Evolutionary conservation across 2,329 filamentous ascomycete species (phyloP), one percentile per base, ranked within the genome.

Genomic region (Diaporthe capsici): DNA sequence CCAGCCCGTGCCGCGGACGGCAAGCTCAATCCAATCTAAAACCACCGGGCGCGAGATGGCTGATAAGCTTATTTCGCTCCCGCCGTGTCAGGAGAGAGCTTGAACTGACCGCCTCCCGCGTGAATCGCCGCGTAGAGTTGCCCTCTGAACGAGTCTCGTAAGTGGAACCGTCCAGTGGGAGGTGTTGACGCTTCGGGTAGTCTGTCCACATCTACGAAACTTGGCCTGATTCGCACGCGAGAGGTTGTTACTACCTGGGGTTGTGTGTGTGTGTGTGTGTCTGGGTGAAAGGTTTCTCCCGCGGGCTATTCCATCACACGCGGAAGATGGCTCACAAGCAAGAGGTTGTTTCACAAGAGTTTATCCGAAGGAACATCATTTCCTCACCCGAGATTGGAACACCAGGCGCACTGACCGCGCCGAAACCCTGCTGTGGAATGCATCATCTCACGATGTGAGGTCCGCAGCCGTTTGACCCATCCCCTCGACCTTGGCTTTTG

Each of bases 61-160:
- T 60, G 22, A 67, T 75, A 75, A 75, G 73, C 73, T 75, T 75
- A 75, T 67, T 72, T 65, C 34, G 37, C 34, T 63, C 65, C 65
- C 55, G 63, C 60, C 17, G 61, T 70, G 63, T 74, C 65, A 74
- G 44, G 53, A 44, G 20, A 37, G 63, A 70, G 67, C 63, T 71
- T 71, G 58, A 31, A 17, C 61, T 72, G 60, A 55, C 53, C 63
- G 39, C 42, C 42, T 37, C 39, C 72, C 55, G 34, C 31, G 63
- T 63, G 37, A 49, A 60, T 61, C 72, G 22, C 44, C 68, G 68
- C 37, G 68, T 60, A 53, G 22, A 72, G 57, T 53, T 72, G 37
- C 49, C 63, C 65, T 34, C 15, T 10, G 6, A 34, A 37, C 49
- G n/a, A 20, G 31, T 28, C 31, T 68, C n/a, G 17, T 37, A 20